Conservation (phyloP, 768 basidiomycete genomes). For the Termitomyces sp. region DNA sequence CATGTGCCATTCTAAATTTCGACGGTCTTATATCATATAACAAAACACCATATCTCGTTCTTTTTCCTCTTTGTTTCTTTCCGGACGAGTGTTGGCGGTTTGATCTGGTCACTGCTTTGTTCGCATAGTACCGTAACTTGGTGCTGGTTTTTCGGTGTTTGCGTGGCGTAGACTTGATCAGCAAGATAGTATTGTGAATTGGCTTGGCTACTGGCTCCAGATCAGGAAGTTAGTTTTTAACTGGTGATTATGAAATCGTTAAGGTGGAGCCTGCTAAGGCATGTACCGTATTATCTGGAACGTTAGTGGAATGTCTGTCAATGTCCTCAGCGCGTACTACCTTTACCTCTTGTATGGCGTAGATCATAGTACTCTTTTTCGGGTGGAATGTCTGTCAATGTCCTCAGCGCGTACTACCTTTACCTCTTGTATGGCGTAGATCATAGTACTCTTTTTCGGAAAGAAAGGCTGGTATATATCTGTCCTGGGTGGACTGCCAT, state of each 20-base stretch:
- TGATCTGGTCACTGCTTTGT: not conserved
- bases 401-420: not conserved
- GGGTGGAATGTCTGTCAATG: no score
- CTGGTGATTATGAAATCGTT: no score
- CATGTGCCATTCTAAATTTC: no score
- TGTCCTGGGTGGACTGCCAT: not conserved
- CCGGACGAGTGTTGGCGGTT: not conserved
- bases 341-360: not conserved
- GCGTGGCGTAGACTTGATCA: not conserved
- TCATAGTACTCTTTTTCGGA: not conserved
- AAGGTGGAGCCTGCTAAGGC: no score
- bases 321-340: not conserved
- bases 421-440: not conserved
- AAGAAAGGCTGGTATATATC: not conserved
- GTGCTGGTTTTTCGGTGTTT: not conserved
- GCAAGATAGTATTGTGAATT: not conserved
- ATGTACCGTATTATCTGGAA: no score
- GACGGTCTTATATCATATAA: no score
- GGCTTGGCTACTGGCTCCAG: not conserved
- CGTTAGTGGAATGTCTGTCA: no score
- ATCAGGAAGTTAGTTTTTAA: no score
- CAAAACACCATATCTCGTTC: no score
- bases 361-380: not conserved
- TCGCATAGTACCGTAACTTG: not conserved
- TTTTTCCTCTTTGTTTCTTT: not conserved